These are phyloP conservation scores for Coniochaeta sp. DNA, from an alignment of 2,329 filamentous ascomycete species.

Conservation along the genomic window DNA sequence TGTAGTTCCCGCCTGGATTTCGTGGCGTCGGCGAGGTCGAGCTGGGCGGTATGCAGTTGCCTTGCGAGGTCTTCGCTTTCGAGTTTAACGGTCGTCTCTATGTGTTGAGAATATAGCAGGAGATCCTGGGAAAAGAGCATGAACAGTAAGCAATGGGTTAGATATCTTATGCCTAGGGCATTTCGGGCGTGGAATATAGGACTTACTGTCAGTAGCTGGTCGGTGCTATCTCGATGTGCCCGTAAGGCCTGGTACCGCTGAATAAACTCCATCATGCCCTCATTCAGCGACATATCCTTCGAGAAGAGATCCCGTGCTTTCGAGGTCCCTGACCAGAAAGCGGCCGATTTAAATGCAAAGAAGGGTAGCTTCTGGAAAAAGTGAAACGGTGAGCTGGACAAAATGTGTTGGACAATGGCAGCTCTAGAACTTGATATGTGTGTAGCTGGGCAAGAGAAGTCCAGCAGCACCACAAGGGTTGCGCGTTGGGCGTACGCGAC, in stretches of 20 bases:
- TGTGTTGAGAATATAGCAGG: conserved; percentile 33
- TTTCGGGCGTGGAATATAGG: background rate
- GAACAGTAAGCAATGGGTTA: background rate
- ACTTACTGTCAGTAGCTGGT: conserved; percentile 39
- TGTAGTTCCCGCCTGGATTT: conserved; percentile 42
- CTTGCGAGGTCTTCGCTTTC: conserved; percentile 35
- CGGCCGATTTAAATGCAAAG: background rate
- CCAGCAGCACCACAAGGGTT: background rate
- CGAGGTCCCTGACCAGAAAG: background rate
- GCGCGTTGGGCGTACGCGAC: background rate
- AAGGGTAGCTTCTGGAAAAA: background rate
- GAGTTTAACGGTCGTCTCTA: conserved; percentile 33
- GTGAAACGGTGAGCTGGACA: background rate
- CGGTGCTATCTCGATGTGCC: conserved; percentile 28
- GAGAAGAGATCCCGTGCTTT: background rate
- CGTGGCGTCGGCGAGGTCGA: conserved; percentile 44
- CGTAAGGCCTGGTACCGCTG: conserved; percentile 37
- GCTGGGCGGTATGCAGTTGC: conserved; percentile 33
- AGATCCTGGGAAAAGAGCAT: conserved; percentile 32
- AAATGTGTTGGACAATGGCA: background rate
- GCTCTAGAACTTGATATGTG: background rate
- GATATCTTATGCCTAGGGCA: too few species aligned
- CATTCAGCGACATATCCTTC: background rate
- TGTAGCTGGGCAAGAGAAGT: background rate
- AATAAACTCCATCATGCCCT: conserved; percentile 35